Conservation (phyloP, 257 asterid species). For the Nicotiana attenuata region DNA sequence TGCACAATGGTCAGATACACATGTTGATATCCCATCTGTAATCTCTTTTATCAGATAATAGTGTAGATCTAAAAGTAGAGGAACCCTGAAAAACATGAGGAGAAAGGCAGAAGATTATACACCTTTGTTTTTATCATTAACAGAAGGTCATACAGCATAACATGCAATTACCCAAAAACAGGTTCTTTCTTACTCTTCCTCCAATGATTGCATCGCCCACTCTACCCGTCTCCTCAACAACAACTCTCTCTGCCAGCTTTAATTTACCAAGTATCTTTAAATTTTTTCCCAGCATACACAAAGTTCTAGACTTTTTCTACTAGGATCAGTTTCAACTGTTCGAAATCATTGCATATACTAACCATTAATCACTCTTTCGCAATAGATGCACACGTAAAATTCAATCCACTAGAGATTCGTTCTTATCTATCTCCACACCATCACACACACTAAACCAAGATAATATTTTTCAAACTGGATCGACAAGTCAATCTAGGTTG, state of each 20-base stretch:
- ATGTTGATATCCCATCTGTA: not conserved
- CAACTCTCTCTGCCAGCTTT: not conserved
- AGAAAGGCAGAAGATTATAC: not conserved
- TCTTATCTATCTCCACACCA: not conserved
- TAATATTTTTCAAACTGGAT: not conserved
- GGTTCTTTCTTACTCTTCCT: not conserved
- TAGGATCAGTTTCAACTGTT: slow-evolving; percentile 1
- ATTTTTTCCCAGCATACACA: not conserved
- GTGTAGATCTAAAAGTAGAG: not conserved
- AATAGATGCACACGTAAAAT: not conserved
- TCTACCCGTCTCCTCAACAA: not conserved
- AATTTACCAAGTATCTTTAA: not conserved
- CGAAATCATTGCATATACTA: not conserved
- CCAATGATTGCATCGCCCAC: not conserved
- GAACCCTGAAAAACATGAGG: not conserved
- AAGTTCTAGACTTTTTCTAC: not conserved
- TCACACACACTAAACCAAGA: not conserved
- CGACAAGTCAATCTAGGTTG: not conserved
- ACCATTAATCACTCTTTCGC: not conserved
- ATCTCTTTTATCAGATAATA: not conserved
- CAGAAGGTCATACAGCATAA: not conserved
- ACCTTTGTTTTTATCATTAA: slow-evolving; percentile 1
- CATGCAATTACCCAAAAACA: not conserved
- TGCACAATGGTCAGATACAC: not conserved
- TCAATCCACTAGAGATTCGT: not conserved